These are phyloP conservation scores for Galerina marginata DNA, from an alignment of 768 basidiomycete genomes.

Conservation along the genomic window DNA sequence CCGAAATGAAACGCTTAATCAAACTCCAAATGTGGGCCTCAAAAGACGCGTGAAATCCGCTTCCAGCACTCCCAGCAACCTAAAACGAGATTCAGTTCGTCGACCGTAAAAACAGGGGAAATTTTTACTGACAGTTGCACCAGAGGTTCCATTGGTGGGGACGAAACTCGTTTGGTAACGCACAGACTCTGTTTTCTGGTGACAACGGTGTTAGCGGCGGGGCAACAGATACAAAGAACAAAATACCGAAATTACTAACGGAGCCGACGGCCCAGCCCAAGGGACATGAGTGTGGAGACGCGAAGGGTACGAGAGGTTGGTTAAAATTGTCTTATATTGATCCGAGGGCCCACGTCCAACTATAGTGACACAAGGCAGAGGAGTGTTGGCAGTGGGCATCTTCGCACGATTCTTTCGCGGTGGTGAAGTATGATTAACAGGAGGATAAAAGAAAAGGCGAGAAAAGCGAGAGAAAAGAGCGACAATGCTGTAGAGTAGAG, in stretches of 20 bases:
- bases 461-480: not conserved
- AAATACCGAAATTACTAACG: constrained; percentile 4
- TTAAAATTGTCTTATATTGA: constrained; percentile 5
- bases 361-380: constrained; percentile 9
- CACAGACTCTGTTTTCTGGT: not conserved
- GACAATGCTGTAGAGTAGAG: constrained; percentile 1
- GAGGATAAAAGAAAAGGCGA: not conserved
- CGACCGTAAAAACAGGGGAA: not conserved
- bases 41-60: constrained; percentile 4
- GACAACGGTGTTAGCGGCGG: not conserved
- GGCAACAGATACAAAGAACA: not conserved
- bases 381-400: constrained; percentile 7
- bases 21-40: constrained; percentile 4
- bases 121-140: not conserved
- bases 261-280: constrained; percentile 7
- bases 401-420: constrained; percentile 5
- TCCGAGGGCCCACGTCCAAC: constrained; percentile 1
- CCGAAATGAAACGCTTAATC: constrained; percentile 4
- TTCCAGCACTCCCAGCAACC: not conserved
- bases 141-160: not conserved
- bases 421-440: constrained; percentile 2
- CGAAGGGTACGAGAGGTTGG: constrained; percentile 13
- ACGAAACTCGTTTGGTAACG: not conserved
- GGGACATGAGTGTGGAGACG: constrained; percentile 9
- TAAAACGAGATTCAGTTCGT: not conserved